Conservation (phyloP, 1,284 basidiomycete genomes). For the Boletus hoseneyae region DNA sequence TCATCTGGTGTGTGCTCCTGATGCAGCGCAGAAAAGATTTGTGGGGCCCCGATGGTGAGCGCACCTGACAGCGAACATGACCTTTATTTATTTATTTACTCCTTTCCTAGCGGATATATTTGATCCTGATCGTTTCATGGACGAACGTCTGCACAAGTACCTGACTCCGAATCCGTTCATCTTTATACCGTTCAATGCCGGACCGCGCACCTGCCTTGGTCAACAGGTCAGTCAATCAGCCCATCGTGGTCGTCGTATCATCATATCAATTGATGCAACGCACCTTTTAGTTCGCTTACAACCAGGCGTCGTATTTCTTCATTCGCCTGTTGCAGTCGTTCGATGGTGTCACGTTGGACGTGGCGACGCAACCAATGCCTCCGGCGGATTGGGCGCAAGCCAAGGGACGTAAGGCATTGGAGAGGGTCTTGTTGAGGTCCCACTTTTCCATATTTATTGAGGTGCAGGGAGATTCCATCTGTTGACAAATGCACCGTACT, state of each 20-base stretch:
- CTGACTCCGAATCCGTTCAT: neutral
- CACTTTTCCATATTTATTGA: no score
- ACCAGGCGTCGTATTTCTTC: constrained; percentile 39
- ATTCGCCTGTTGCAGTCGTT: constrained; percentile 14
- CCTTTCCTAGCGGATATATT: constrained; percentile 37
- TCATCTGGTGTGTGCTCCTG: constrained; percentile 16
- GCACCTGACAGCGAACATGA: neutral
- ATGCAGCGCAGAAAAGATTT: constrained; percentile 26
- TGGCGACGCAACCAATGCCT: no score
- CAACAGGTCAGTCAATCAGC: no score
- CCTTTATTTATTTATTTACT: neutral
- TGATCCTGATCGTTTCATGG: constrained; percentile 52
- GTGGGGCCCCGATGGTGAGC: constrained; percentile 32
- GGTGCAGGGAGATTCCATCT: no score
- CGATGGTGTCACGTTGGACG: constrained; percentile 7
- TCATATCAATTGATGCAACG: no score
- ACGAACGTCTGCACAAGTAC: constrained; percentile 22
- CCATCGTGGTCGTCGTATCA: no score
- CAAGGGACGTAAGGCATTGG: no score
- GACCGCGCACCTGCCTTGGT: no score
- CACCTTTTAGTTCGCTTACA: constrained; percentile 36
- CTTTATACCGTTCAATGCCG: no score
- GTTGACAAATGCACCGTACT: no score
- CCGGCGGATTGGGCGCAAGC: no score
- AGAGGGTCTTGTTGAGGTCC: no score